A percentile compares a stretch with the other conserved stretches of the same genome.
Evolutionary conservation across 441 rosid genomes (phyloP).

Genomic region (Viola pubescens): DNA sequence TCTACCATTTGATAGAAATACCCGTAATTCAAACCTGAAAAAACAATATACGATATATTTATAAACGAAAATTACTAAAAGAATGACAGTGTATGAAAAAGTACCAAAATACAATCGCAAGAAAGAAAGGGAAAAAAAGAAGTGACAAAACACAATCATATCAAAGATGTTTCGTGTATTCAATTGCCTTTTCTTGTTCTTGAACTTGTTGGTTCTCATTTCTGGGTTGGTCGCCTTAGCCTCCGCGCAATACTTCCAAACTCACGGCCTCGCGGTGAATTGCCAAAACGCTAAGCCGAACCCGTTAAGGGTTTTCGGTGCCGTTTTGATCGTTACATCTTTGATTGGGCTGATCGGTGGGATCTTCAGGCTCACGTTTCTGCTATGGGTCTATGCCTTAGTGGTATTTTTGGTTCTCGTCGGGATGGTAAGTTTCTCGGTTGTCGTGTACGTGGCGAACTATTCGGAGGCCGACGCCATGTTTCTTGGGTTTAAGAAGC

Average conservation of each 20-base stretch:
- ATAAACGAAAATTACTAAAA: no score
- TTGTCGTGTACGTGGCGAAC: constrained; percentile 38
- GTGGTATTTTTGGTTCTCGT: constrained; percentile 34
- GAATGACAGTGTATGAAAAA: no score
- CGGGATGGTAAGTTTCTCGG: constrained; percentile 28
- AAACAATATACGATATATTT: no score
- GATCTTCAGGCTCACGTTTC: constrained; percentile 23
- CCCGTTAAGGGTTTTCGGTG: constrained; percentile 36
- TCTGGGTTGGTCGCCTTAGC: constrained; percentile 24
- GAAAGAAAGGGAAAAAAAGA: no score
- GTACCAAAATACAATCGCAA: no score
- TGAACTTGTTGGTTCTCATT: neutral
- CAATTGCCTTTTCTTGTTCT: neutral
- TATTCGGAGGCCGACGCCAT: constrained; percentile 27
- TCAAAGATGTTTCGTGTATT: neutral
- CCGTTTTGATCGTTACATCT: constrained; percentile 31
- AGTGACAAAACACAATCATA: no score
- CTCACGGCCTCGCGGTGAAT: constrained; percentile 20
- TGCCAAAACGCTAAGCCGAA: constrained; percentile 35
- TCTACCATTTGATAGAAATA: no score
- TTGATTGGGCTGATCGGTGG: constrained; percentile 44
- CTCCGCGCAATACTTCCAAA: constrained; percentile 22
- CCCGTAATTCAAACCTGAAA: no score
- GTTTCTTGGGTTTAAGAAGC: constrained; percentile 22
- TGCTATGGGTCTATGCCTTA: constrained; percentile 36